Evolutionary conservation across 202 grass and related monocot genomes (phyloP).

Genomic region (Panicum hallii): DNA sequence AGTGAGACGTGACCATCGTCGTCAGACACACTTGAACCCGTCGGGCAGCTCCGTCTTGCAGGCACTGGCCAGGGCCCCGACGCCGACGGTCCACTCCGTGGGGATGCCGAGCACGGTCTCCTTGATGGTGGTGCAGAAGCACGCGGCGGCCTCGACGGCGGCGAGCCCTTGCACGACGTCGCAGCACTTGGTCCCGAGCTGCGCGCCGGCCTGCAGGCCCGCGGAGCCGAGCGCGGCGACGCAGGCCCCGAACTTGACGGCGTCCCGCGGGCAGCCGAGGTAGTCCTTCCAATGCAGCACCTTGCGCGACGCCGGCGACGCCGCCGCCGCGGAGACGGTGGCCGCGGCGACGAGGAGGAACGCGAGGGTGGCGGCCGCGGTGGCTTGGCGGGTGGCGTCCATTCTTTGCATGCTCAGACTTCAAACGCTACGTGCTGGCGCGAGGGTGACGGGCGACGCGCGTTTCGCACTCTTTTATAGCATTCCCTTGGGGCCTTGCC

Average conservation of each 20-base stretch:
- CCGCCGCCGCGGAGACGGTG: neutral
- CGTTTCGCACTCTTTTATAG: slow-evolving; percentile 39
- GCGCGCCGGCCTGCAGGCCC: slow-evolving; percentile 48
- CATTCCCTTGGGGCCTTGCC: no score
- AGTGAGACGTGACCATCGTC: no score
- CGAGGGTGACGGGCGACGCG: neutral
- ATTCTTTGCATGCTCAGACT: slow-evolving; percentile 17
- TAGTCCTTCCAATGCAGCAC: slow-evolving; percentile 51
- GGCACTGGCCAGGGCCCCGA: slow-evolving; percentile 72
- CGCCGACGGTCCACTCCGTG: slow-evolving; percentile 70
- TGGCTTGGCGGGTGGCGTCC: slow-evolving; percentile 20
- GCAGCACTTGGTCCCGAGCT: slow-evolving; percentile 67
- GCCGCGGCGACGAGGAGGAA: slow-evolving; percentile 29
- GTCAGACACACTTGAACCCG: slow-evolving; percentile 79
- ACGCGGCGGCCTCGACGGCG: slow-evolving; percentile 66
- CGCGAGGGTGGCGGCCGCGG: slow-evolving; percentile 23
- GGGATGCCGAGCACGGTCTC: slow-evolving; percentile 69
- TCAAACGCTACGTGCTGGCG: neutral
- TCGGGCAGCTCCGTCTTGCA: slow-evolving; percentile 74
- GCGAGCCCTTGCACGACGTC: slow-evolving; percentile 50
- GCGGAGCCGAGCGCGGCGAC: slow-evolving; percentile 52
- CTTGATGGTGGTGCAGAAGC: slow-evolving; percentile 84
- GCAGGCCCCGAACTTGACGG: slow-evolving; percentile 70
- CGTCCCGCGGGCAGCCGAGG: slow-evolving; percentile 76
- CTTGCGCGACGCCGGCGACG: slow-evolving; percentile 28